Base-by-base conservation (phyloP, 2,329 filamentous ascomycete genomes). In the Xylaria sp. region DNA sequence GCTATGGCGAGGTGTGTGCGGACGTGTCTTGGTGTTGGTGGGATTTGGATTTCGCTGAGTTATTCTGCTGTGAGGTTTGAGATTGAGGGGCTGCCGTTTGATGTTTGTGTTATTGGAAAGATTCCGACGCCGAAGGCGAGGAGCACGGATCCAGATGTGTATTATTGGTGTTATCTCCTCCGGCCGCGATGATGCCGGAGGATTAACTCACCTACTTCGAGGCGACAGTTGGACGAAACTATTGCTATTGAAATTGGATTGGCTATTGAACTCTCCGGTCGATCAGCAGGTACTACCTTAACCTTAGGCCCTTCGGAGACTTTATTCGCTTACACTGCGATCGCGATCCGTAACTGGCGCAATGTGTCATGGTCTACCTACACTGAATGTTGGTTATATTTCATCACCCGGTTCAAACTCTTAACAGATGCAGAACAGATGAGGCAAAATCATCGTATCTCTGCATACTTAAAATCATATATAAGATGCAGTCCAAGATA, bases 21-120 rank as follows among this genome's bases (percentile, higher is more conserved):
- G 21, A 65, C 68, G 12, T 79, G 75, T 60, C 75, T 86, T 16
- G 75, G 75, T 0, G 75, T 78, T 0, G 77, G 71, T 4, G 83
- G 81, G 0, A 66, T 82, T 16, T 86, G 84, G 84, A 75, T 86
- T 12, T 85, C 83, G 2, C 72, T 86, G 54, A 86, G 83, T 69
- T 86, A 82, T 72, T 86, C 85, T 1, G 74, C 75, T 0, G 72
- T 47, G 2, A 79, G 84, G 5, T 86, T 85, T 63, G 74, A 79
- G 25, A 29, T 81, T 6, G 74, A 76, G 1, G 64, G 73, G 0
- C 55, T 84, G 48, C 81, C 82, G 0, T 84, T 86, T 58, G 69
- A 81, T 3, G 81, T 83, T 5, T 73, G 82, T 37, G 78, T 84
- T 0, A 70, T 86, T 9, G 78, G 75, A n/a, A 82, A 78, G 73